Evolutionary conservation across 768 basidiomycete genomes (phyloP).

Genomic region (Ramaria sp.): DNA sequence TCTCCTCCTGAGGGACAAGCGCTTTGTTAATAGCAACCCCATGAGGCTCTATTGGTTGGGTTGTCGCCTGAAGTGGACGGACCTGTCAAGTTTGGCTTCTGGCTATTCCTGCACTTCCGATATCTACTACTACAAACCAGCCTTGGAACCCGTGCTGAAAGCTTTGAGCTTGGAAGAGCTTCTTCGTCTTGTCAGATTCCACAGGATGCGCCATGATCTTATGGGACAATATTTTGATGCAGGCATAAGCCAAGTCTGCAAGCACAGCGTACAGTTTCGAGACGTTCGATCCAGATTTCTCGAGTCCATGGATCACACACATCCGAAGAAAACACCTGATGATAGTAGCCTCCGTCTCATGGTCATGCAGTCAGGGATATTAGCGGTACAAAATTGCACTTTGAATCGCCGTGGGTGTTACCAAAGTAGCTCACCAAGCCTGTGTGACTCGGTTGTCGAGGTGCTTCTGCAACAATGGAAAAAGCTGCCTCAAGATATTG

Average conservation of each 20-base stretch:
- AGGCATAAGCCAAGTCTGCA: too few species aligned
- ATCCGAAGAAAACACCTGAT: too few species aligned
- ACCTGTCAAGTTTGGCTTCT: background rate
- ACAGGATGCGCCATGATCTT: background rate
- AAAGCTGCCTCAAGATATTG: too few species aligned
- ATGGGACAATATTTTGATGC: background rate
- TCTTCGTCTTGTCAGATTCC: background rate
- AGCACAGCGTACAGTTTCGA: too few species aligned
- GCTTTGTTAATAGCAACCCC: background rate
- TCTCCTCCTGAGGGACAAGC: conserved; percentile 30
- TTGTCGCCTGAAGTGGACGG: too few species aligned
- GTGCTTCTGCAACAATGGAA: too few species aligned
- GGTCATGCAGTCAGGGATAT: too few species aligned
- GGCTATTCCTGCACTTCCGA: background rate
- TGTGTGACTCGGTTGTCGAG: background rate
- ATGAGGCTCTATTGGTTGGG: background rate
- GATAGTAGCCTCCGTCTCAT: too few species aligned
- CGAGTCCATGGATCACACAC: too few species aligned
- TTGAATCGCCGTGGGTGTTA: too few species aligned
- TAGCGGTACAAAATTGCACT: too few species aligned
- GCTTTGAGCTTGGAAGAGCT: background rate
- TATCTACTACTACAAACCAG: background rate
- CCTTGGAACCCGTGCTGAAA: background rate
- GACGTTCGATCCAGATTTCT: too few species aligned
- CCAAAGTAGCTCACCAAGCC: conserved; percentile 11